Base-by-base conservation (phyloP, 2,329 filamentous ascomycete species). In the Sclerotinia trifoliorum region DNA sequence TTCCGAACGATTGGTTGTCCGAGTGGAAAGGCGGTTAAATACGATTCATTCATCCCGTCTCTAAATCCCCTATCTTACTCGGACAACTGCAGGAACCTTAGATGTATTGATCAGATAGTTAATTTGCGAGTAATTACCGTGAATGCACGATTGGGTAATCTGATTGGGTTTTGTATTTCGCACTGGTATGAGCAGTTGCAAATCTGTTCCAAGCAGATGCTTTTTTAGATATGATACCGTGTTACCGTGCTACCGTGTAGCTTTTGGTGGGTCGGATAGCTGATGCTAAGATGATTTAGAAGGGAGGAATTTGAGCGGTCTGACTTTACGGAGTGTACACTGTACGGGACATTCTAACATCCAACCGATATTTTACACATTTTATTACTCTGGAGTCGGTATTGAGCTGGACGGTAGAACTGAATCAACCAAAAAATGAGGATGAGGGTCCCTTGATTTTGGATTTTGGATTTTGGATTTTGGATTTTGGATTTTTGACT, bases 1-100 rank as follows among this genome's bases (percentile, higher is more conserved):
- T 62, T 26, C 65, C 65, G 55, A 51, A 67, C 46, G 65, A 67
- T 62, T 67, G 65, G 65, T 44, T 61, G 19, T 62, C 48, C 24
- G 65, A 52, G 35, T 19, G 32, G n/a, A n/a, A 60, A 13, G 46
- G 55, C 51, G 52, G 32, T 51, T 51, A 58, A 26, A 60, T 55
- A 44, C 62, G 35, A 56, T 65, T 65, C 63, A 65, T 62, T 46
- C 65, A 54, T 67, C 44, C 44, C 35, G 44, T 62, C 56, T 52
- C 24, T 21, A 49, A 26, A 19, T 61, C 54, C 51, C 52, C 65
- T 51, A 51, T 62, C 46, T 62, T 51, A 19, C 60, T 51, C 29
- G 44, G 44, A 35, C 57, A 44, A 52, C 55, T 48, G 54, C 32
- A 42, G 19, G 58, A 32, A 49, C 48, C 13, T 15, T 61, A 6